These are phyloP conservation scores for Bruguiera hainesii DNA, from an alignment of 441 rosid species.

Conservation along the genomic window DNA sequence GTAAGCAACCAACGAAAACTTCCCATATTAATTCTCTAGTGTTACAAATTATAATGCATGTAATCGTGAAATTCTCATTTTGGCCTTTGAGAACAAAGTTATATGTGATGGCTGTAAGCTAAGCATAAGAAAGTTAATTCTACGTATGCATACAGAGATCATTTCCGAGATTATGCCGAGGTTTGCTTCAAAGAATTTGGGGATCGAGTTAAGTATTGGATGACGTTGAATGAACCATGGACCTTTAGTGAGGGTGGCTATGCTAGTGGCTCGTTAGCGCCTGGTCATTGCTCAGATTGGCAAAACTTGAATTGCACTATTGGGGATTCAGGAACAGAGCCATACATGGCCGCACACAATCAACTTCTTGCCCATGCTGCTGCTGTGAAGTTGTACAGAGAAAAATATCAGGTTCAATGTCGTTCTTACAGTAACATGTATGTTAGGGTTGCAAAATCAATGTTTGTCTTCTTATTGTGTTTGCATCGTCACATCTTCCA, in stretches of 20 bases:
- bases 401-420: slow-evolving; percentile 39
- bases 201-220: slow-evolving; percentile 69
- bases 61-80: too few species aligned
- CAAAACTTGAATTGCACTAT: slow-evolving; percentile 27
- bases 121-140: too few species aligned
- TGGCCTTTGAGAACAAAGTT: too few species aligned
- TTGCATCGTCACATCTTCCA: not conserved
- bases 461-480: too few species aligned
- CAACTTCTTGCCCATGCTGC: slow-evolving; percentile 71
- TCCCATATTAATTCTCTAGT: not conserved
- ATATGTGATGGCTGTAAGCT: too few species aligned
- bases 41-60: too few species aligned
- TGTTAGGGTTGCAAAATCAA: too few species aligned
- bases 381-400: slow-evolving; percentile 41
- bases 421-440: too few species aligned
- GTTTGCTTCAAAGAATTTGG: slow-evolving; percentile 58
- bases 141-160: slow-evolving; percentile 23
- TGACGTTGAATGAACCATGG: slow-evolving; percentile 60
- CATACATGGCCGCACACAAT: slow-evolving; percentile 48
- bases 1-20: slow-evolving; percentile 24
- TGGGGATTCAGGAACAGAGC: slow-evolving; percentile 59
- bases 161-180: slow-evolving; percentile 40
- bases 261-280: slow-evolving; percentile 29
- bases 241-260: slow-evolving; percentile 37
- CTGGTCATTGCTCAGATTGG: slow-evolving; percentile 50